Evolutionary conservation across 352 stramenopile genomes (phyloP).

Genomic region (Globisporangium nunn): DNA sequence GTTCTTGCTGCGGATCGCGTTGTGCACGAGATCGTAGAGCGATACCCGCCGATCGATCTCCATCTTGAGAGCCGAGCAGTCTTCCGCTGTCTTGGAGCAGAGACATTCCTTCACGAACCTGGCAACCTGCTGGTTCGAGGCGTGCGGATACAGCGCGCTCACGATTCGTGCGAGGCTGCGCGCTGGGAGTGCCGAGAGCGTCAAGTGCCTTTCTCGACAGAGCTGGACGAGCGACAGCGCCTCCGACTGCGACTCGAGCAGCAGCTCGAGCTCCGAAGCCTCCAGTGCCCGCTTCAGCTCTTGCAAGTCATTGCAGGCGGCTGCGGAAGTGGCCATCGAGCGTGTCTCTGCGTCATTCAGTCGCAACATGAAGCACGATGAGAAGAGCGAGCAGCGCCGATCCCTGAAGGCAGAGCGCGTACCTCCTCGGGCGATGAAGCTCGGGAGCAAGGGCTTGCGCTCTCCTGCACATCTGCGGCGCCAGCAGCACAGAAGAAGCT

Average conservation of each 20-base stretch:
- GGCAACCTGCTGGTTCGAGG: slow-evolving; percentile 4
- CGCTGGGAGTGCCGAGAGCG: slow-evolving; percentile 9
- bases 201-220: background rate
- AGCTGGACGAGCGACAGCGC: slow-evolving; percentile 4
- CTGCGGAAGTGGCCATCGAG: too few species aligned
- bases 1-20: slow-evolving; percentile 1
- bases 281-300: slow-evolving; percentile 2
- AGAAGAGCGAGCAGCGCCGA: too few species aligned
- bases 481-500: background rate
- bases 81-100: slow-evolving; percentile 1
- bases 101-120: slow-evolving; percentile 13
- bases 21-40: slow-evolving; percentile 14
- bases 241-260: slow-evolving; percentile 3
- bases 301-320: slow-evolving; percentile 1
- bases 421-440: slow-evolving; percentile 1
- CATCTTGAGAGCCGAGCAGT: slow-evolving; percentile 15
- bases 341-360: background rate
- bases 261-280: background rate
- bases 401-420: background rate
- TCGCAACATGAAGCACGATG: too few species aligned
- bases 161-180: slow-evolving; percentile 11
- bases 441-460: slow-evolving; percentile 1
- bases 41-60: slow-evolving; percentile 12
- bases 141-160: slow-evolving; percentile 4
- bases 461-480: background rate